A percentile compares a stretch with the other conserved stretches of the same genome.
phyloP scores from a whole-genome alignment of 2,329 filamentous ascomycete genomes.

The Fusarium praegraminearum region DNA sequence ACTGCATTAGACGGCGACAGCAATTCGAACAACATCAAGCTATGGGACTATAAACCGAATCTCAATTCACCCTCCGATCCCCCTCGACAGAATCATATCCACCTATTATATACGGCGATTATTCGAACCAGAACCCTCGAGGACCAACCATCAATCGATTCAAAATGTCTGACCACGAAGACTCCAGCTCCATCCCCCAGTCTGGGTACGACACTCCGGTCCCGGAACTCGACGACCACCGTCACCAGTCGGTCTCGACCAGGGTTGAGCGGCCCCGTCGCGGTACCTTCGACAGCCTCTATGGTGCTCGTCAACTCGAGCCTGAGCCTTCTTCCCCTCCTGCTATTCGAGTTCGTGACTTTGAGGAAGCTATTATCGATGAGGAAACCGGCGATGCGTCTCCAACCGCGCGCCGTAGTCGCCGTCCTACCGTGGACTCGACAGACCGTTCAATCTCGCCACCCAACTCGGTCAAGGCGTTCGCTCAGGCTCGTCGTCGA shows the following conservation, averaged over 20 bases:
- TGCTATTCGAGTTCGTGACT: constrained; percentile 75
- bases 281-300: constrained; percentile 79
- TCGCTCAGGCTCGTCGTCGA: constrained; percentile 88
- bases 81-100: constrained; percentile 25
- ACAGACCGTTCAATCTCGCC: constrained; percentile 80
- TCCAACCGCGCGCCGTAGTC: constrained; percentile 58
- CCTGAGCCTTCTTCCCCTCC: constrained; percentile 53
- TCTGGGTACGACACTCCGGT: constrained; percentile 79
- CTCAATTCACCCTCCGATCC: constrained; percentile 35
- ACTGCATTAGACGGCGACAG: constrained; percentile 31
- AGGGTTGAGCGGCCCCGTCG: constrained; percentile 72
- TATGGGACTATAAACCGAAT: constrained; percentile 52
- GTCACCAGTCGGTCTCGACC: constrained; percentile 71
- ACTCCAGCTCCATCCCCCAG: constrained; percentile 66
- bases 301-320: constrained; percentile 63
- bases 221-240: constrained; percentile 89
- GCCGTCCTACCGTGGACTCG: constrained; percentile 69
- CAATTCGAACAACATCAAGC: constrained; percentile 37
- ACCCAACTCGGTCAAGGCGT: constrained; percentile 97
- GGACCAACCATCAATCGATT: constrained; percentile 6
- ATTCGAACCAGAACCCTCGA: constrained; percentile 11
- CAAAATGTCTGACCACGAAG: constrained; percentile 76
- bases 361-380: constrained; percentile 81
- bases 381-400: constrained; percentile 75
- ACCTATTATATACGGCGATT: constrained; percentile 17